A percentile compares a stretch with the other conserved stretches of the same genome.
Conservation (phyloP, 805 yeast genomes). For the Ogataea ramenticola region DNA sequence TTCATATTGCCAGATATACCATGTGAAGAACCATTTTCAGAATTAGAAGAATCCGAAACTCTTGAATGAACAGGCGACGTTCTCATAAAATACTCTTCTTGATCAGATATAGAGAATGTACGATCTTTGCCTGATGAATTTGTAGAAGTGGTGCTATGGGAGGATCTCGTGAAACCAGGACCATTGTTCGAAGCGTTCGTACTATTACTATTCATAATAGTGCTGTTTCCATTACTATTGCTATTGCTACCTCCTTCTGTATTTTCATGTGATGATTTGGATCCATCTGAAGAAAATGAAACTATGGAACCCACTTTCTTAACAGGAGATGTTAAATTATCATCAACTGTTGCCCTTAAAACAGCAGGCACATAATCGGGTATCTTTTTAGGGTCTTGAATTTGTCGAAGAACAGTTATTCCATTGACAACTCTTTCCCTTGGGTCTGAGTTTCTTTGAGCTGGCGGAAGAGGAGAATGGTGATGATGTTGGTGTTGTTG, state of each 20-base stretch:
- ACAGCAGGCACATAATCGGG: constrained; percentile 48
- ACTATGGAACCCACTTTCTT: neutral
- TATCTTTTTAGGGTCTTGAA: constrained; percentile 38
- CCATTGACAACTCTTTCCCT: constrained; percentile 6
- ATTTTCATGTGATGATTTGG: neutral
- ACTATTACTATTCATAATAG: too few species aligned
- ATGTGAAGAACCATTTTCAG: neutral
- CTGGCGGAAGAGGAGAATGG: too few species aligned
- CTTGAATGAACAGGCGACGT: neutral
- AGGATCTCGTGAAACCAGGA: neutral
- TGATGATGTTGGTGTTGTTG: neutral
- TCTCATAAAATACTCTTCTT: neutral
- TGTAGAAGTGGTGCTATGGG: neutral
- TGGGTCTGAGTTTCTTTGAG: neutral
- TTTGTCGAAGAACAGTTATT: constrained; percentile 25
- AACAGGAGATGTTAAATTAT: neutral
- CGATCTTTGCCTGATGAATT: neutral
- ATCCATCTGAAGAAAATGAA: neutral
- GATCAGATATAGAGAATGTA: neutral
- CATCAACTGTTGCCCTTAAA: constrained; percentile 28
- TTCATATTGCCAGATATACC: neutral
- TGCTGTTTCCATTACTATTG: neutral
- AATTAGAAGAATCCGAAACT: neutral
- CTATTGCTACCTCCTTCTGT: neutral
- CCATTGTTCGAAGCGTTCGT: neutral